Conservation (phyloP, 768 basidiomycete genomes). For the Kwoniella botswanensis region DNA sequence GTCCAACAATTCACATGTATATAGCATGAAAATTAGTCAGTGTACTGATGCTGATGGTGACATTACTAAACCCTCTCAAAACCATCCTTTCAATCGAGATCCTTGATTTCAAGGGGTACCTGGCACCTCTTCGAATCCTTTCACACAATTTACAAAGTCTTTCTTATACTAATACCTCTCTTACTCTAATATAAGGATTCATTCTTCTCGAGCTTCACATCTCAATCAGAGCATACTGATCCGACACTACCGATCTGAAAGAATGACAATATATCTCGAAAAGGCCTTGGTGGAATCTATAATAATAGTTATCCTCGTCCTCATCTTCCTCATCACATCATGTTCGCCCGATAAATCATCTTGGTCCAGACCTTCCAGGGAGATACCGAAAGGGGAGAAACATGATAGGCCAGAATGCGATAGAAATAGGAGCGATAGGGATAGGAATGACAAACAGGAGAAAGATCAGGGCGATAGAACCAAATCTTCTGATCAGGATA, state of each 20-base stretch:
- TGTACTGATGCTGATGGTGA: too few relatives aligned
- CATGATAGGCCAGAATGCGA: background rate
- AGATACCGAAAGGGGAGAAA: background rate
- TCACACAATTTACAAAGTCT: too few relatives aligned
- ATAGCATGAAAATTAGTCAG: too few relatives aligned
- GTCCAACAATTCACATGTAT: too few relatives aligned
- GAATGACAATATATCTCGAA: constrained; percentile 19
- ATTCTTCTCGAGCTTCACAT: background rate
- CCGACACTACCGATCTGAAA: background rate
- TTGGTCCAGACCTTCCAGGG: background rate
- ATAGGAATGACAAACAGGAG: background rate
- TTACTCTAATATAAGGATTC: background rate
- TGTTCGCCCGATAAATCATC: background rate
- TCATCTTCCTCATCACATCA: constrained; percentile 11
- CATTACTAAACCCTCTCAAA: too few relatives aligned
- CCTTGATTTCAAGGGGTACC: too few relatives aligned
- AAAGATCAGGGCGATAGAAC: background rate
- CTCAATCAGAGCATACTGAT: background rate
- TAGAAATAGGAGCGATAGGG: background rate
- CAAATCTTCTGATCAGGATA: background rate
- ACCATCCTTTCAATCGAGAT: too few relatives aligned
- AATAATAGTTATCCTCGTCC: constrained; percentile 21
- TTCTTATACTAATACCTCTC: too few relatives aligned
- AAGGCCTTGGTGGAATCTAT: constrained; percentile 22
- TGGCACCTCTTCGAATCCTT: too few relatives aligned